Evolutionary conservation across 192 early-diverging fungal species (phyloP), one percentile per base, ranked within the genome.

Genomic region (Rhizophagus prolifer): DNA sequence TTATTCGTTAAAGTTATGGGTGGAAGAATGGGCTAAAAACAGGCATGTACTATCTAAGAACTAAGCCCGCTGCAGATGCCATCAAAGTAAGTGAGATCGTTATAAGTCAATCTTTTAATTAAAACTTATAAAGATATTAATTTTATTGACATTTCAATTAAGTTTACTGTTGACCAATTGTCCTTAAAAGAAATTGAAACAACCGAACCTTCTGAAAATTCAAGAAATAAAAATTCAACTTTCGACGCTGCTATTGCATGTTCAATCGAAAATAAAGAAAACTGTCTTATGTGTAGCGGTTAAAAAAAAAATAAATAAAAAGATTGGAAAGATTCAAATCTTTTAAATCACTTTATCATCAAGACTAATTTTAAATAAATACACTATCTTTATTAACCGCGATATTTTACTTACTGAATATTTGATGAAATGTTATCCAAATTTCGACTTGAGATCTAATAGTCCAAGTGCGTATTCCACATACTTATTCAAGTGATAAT

Each of bases 1-100:
- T 41, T 26, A 47, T 19, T 60, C 36, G 16, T 23, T 9, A 47
- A n/a, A 76, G 74, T 79, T 97, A 98, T 82, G 97, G 94, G 16
- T 98, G 97, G 96, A 94, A 94, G 86, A 92, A 93, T 85, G 97
- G 97, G 3, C 87, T 99, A 23, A 99, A 99, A 92, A 99, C 97
- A 9, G 97, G 97, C 61, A 97, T 97, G 97, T 99, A 99, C 84
- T 99, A 99, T 82, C 85, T 99, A 69, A 93, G 97, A 58, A 95
- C 95, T 10, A 89, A 95, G 44, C 96, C 97, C n/a, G 96, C 97
- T 16, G 95, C 89, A 16, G 96, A 97, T 80, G 96, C 97, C 13
- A 97, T 99, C 86, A 95, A 99, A 78, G 80, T 80, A 54, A 64
- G 58, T 68, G 13, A 31, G 4, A 34, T 65, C 46, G 4, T 58